Conservation (phyloP, 805 yeast genomes). For the Metschnikowia matae region DNA sequence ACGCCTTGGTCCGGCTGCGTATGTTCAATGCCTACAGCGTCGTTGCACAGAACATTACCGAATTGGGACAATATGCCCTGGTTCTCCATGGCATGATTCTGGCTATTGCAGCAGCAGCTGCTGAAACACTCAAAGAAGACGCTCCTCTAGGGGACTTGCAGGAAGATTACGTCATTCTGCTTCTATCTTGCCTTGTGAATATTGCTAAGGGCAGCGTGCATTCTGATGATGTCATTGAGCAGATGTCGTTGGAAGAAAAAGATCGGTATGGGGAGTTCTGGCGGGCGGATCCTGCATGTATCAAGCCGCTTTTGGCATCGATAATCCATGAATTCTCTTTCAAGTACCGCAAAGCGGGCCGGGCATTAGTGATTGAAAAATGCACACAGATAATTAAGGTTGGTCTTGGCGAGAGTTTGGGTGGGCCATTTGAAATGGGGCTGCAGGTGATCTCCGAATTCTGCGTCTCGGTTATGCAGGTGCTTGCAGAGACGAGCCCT, state of each 20-base stretch:
- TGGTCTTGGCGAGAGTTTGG: constrained; percentile 59
- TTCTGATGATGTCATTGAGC: constrained; percentile 50
- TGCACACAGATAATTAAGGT: constrained; percentile 57
- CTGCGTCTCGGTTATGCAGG: constrained; percentile 11
- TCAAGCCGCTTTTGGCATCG: constrained; percentile 41
- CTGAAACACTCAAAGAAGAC: constrained; percentile 11
- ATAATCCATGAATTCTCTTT: constrained; percentile 42
- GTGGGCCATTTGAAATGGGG: constrained; percentile 63
- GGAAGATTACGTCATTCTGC: constrained; percentile 49
- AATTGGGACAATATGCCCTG: constrained; percentile 35
- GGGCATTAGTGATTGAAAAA: constrained; percentile 54
- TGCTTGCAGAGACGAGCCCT: background rate
- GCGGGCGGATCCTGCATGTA: constrained; percentile 43
- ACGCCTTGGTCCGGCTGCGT: constrained; percentile 51
- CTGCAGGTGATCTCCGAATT: constrained; percentile 7
- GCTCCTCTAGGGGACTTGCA: constrained; percentile 16
- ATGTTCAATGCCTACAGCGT: constrained; percentile 60
- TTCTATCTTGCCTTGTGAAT: constrained; percentile 61
- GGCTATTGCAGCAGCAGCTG: constrained; percentile 17
- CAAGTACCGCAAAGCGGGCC: constrained; percentile 35
- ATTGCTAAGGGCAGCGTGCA: constrained; percentile 65
- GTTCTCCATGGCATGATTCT: constrained; percentile 20
- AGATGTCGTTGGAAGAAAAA: constrained; percentile 30
- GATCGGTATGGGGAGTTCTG: constrained; percentile 35
- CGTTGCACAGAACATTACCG: constrained; percentile 51